These are phyloP conservation scores for Bimuria novae-zelandiae DNA, from an alignment of 2,329 filamentous ascomycete species.

Conservation along the genomic window DNA sequence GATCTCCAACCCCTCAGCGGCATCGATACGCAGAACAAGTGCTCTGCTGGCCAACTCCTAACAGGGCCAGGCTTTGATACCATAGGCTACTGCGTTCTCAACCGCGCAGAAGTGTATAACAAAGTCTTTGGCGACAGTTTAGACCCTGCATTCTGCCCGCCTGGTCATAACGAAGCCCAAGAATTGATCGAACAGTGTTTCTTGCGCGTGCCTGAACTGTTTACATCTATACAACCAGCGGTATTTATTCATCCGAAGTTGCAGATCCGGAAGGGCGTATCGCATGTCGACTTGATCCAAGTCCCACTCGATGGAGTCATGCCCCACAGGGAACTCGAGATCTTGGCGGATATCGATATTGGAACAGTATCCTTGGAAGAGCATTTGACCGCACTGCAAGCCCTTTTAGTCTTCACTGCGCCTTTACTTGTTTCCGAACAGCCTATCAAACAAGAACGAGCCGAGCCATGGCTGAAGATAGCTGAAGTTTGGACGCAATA, in stretches of 20 bases:
- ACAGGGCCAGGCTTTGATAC: not conserved
- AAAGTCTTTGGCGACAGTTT: not conserved
- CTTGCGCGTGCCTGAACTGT: not conserved
- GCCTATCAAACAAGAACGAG: not conserved
- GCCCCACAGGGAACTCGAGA: not conserved
- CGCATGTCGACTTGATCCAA: not conserved
- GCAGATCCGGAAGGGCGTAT: not conserved
- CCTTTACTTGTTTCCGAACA: not conserved
- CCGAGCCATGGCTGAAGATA: conserved; percentile 5
- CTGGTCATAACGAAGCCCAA: not conserved
- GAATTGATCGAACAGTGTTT: conserved; percentile 1
- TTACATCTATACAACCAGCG: not conserved
- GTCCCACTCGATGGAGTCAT: not conserved
- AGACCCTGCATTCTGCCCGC: conserved; percentile 1
- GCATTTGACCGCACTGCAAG: conserved; percentile 4
- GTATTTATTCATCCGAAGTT: conserved; percentile 9
- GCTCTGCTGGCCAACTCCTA: not conserved
- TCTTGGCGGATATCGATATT: not conserved
- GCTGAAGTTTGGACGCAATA: conserved; percentile 2
- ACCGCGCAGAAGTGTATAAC: not conserved
- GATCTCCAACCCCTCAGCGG: conserved; percentile 8
- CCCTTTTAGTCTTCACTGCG: conserved; percentile 5
- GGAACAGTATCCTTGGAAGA: conserved; percentile 1
- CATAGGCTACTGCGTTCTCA: not conserved
- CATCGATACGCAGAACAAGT: not conserved